Evolutionary conservation across 2,329 filamentous ascomycete genomes (phyloP).

Genomic region (Clonostachys sp.): DNA sequence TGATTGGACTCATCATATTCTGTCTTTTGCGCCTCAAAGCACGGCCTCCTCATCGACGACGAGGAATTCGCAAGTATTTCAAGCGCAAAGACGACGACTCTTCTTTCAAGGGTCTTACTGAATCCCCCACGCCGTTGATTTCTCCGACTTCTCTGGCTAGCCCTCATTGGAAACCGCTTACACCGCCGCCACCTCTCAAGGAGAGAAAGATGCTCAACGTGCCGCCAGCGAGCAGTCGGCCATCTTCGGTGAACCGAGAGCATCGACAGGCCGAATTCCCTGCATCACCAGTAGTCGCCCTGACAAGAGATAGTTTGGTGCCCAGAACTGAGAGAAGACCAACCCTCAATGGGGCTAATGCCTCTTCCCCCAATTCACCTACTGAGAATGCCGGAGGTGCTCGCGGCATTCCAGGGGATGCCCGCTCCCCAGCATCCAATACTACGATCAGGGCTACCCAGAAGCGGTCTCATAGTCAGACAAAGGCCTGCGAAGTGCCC

Average conservation of each 20-base stretch:
- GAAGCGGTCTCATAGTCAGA: background rate
- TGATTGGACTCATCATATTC: conserved; percentile 26
- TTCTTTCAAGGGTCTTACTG: background rate
- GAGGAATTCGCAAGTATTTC: background rate
- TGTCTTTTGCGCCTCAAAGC: conserved; percentile 25
- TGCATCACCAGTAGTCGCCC: conserved; percentile 28
- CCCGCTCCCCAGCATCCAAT: background rate
- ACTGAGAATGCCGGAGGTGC: no score
- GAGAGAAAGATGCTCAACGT: conserved; percentile 39
- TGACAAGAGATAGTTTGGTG: conserved; percentile 26
- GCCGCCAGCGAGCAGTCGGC: conserved; percentile 11
- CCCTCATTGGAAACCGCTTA: conserved; percentile 27
- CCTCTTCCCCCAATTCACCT: background rate
- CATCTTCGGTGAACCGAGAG: conserved; percentile 8
- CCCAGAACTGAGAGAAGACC: conserved; percentile 8
- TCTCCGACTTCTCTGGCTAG: conserved; percentile 33
- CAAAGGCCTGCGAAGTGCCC: background rate
- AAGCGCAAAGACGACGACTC: background rate
- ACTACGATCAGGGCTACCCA: background rate
- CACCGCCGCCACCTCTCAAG: conserved; percentile 41
- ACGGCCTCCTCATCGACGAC: conserved; percentile 8
- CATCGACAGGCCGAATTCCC: conserved; percentile 19
- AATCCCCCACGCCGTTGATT: conserved; percentile 18
- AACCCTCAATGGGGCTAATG: background rate
- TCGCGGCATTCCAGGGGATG: no score